These are phyloP conservation scores for Psidium guajava DNA, from an alignment of 345 rosid genomes.

Conservation along the genomic window DNA sequence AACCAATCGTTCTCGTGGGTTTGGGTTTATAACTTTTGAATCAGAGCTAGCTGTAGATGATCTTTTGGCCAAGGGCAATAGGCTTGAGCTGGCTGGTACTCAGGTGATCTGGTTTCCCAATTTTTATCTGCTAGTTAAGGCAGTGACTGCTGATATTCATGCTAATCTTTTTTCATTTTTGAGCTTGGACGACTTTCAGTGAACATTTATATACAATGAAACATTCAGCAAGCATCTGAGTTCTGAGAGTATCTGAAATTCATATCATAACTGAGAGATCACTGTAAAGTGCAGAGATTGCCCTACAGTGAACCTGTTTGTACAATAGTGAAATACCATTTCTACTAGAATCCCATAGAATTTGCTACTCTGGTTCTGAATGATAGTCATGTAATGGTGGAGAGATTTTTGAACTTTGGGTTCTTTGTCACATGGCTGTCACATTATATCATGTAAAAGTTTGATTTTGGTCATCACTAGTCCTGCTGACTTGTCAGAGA, in stretches of 20 bases:
- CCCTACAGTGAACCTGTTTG: not conserved
- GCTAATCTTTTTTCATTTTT: not conserved
- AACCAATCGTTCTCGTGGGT: slow-evolving; percentile 75
- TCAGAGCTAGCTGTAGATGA: slow-evolving; percentile 63
- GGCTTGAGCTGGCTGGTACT: slow-evolving; percentile 50
- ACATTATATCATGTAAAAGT: not conserved
- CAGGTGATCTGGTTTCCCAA: slow-evolving; percentile 25
- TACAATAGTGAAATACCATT: not conserved
- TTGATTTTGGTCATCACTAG: not conserved
- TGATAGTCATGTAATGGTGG: not conserved
- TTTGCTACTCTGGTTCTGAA: not conserved
- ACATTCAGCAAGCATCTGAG: not conserved
- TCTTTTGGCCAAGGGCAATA: slow-evolving; percentile 56
- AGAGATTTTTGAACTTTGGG: not conserved
- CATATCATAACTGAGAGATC: not conserved
- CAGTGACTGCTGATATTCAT: not conserved
- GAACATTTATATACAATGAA: not conserved
- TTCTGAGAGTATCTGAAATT: not conserved
- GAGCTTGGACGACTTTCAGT: not conserved
- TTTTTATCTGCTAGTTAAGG: not conserved
- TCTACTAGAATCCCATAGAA: not conserved
- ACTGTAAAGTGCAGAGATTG: not conserved
- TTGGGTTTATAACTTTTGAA: slow-evolving; percentile 66
- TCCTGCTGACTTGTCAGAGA: not conserved
- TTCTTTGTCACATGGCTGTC: not conserved